These are phyloP conservation scores for Nothomitra cinnamomea DNA, from an alignment of 2,329 filamentous ascomycete genomes.

Conservation along the genomic window DNA sequence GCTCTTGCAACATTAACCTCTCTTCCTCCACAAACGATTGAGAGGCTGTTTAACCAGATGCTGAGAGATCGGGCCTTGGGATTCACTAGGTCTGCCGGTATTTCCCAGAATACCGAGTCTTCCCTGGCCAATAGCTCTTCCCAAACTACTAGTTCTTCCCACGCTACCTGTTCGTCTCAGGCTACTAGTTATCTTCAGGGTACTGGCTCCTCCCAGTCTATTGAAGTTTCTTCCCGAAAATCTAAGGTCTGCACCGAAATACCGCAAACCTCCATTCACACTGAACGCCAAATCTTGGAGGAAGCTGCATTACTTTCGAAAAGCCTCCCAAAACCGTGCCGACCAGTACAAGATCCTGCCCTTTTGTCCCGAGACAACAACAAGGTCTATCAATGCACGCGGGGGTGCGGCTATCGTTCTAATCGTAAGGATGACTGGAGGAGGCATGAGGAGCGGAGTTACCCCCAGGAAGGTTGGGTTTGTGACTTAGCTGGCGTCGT, in stretches of 20 bases:
- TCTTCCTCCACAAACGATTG: background rate
- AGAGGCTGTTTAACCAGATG: background rate
- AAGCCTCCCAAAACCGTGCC: background rate
- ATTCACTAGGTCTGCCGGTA: too few species aligned
- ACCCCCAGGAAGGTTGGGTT: slow-evolving; percentile 20
- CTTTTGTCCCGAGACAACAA: slow-evolving; percentile 18
- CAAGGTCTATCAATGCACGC: slow-evolving; percentile 22
- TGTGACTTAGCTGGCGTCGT: slow-evolving; percentile 17
- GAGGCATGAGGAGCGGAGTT: slow-evolving; percentile 22
- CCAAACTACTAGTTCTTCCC: too few species aligned
- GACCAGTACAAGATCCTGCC: slow-evolving; percentile 17
- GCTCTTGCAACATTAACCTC: background rate
- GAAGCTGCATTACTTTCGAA: background rate
- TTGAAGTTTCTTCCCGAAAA: background rate
- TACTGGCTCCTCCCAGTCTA: background rate
- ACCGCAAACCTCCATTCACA: background rate
- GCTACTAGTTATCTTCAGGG: too few species aligned
- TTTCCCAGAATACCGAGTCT: background rate
- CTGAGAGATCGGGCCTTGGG: too few species aligned
- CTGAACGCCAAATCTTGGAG: background rate
- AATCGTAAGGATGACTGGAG: slow-evolving; percentile 24
- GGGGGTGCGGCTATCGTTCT: slow-evolving; percentile 22
- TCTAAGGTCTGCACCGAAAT: background rate
- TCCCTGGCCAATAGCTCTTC: too few species aligned
- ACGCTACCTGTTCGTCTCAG: too few species aligned